Percentiles rank a stretch among this genome's conserved stretches.
phyloP scores from a whole-genome alignment of 2,329 filamentous ascomycete species.

The Sporothrix sp. region DNA sequence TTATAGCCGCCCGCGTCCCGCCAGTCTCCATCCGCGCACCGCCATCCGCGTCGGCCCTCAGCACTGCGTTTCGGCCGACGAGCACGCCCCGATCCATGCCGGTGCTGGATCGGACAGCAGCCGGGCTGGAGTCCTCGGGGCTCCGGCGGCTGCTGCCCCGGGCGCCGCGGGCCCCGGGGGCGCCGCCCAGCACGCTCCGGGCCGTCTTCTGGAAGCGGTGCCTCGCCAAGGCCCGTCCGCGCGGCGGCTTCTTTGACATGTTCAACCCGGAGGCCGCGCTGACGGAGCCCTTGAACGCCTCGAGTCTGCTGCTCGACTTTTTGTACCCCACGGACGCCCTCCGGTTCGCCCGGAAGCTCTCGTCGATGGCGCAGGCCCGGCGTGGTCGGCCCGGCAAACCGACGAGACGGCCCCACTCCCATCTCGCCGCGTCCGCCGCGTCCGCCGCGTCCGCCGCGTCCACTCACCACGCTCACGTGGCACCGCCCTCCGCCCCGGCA shows the following conservation, averaged over 20 bases:
- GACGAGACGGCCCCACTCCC: background rate
- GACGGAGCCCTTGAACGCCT: slow-evolving; percentile 31
- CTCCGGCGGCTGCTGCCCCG: slow-evolving; percentile 42
- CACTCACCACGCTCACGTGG: too few relatives aligned
- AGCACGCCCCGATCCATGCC: too few relatives aligned
- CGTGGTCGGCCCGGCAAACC: background rate
- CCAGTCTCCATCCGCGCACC: too few relatives aligned
- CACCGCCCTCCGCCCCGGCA: too few relatives aligned
- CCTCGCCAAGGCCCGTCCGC: slow-evolving; percentile 36
- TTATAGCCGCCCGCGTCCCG: background rate
- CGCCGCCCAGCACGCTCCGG: slow-evolving; percentile 33
- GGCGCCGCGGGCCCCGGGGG: slow-evolving; percentile 28
- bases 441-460: background rate
- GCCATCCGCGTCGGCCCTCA: too few relatives aligned
- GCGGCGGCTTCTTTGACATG: slow-evolving; percentile 21
- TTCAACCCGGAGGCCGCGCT: slow-evolving; percentile 19
- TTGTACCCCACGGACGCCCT: slow-evolving; percentile 41
- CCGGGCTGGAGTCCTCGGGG: slow-evolving; percentile 45
- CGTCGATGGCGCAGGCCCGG: background rate
- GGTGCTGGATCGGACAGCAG: slow-evolving; percentile 51
- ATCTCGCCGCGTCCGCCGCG: background rate
- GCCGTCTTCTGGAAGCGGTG: slow-evolving; percentile 47
- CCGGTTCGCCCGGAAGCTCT: slow-evolving; percentile 32
- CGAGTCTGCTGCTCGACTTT: slow-evolving; percentile 45
- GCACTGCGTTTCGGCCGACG: too few relatives aligned